phyloP scores from a whole-genome alignment of 1,139 yeast genomes.

The Suhomyces panamericanus region DNA sequence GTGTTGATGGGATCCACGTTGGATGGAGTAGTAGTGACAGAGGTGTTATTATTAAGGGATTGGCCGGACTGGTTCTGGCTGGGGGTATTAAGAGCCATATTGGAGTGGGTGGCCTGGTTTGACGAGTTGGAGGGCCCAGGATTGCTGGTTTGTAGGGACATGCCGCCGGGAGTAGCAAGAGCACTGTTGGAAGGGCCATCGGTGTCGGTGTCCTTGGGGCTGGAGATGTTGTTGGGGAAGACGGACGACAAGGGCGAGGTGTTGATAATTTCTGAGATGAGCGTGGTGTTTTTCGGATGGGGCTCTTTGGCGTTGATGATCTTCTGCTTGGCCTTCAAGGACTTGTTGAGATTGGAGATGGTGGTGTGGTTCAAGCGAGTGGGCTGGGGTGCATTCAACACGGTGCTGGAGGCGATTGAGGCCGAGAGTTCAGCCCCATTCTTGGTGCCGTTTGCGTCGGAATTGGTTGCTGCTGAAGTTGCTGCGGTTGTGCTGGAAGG shows the following conservation, averaged over 20 bases:
- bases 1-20: slow-evolving; percentile 7
- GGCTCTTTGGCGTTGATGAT: slow-evolving; percentile 41
- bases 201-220: neutral
- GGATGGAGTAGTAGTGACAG: slow-evolving; percentile 6
- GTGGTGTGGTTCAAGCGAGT: slow-evolving; percentile 29
- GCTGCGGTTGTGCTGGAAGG: neutral
- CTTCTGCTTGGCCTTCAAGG: slow-evolving; percentile 44
- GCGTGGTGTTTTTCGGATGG: slow-evolving; percentile 35
- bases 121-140: neutral
- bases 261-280: slow-evolving; percentile 38
- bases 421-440: neutral
- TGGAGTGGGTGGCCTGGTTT: slow-evolving; percentile 2
- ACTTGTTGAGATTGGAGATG: slow-evolving; percentile 40
- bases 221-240: slow-evolving; percentile 25
- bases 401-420: neutral
- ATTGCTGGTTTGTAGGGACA: neutral
- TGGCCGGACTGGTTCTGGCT: neutral
- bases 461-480: neutral
- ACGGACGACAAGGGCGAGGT: slow-evolving; percentile 34
- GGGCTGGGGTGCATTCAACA: slow-evolving; percentile 6
- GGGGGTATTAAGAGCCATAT: slow-evolving; percentile 5
- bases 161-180: neutral
- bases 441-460: neutral
- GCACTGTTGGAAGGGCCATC: neutral
- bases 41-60: neutral